Evolutionary conservation across 306 rosid genomes (phyloP).

Genomic region (Trichosanthes cucumerina): DNA sequence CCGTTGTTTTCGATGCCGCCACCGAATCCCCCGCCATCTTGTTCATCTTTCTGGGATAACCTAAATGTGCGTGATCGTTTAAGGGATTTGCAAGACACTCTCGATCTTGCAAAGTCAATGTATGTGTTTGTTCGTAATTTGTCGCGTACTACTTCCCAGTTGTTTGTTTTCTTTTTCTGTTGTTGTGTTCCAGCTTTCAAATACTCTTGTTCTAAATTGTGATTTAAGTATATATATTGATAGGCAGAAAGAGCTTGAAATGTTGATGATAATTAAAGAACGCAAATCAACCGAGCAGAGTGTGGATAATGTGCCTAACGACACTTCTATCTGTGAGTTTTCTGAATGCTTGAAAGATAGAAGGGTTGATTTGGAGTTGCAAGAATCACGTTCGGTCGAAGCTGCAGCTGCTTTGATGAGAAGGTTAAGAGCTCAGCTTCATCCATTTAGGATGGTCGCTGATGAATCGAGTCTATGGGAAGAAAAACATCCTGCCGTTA

Average conservation of each 20-base stretch:
- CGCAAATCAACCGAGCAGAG: conserved; percentile 27
- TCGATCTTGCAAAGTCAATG: conserved; percentile 60
- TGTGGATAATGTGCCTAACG: conserved; percentile 19
- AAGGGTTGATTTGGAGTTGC: conserved; percentile 44
- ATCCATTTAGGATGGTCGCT: conserved; percentile 40
- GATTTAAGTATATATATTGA: background rate
- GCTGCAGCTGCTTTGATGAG: conserved; percentile 52
- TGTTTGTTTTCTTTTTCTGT: background rate
- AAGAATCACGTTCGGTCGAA: conserved; percentile 44
- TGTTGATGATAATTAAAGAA: conserved; percentile 40
- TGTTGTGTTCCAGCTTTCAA: conserved; percentile 7
- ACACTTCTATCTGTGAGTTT: conserved; percentile 18
- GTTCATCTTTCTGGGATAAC: conserved; percentile 50
- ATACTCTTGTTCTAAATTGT: background rate
- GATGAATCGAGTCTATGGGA: conserved; percentile 70
- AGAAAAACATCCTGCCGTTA: conserved; percentile 52
- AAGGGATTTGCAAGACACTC: conserved; percentile 49
- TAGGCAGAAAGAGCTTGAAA: conserved; percentile 74
- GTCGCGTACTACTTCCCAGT: background rate
- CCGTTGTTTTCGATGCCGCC: conserved; percentile 39
- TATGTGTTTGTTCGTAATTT: conserved; percentile 11
- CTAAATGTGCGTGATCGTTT: conserved; percentile 37
- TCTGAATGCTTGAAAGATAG: conserved; percentile 31
- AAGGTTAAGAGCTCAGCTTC: conserved; percentile 43
- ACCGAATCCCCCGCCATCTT: conserved; percentile 37